Evolutionary conservation across 2,329 filamentous ascomycete genomes (phyloP).

Genomic region (Blastomyces parvus): DNA sequence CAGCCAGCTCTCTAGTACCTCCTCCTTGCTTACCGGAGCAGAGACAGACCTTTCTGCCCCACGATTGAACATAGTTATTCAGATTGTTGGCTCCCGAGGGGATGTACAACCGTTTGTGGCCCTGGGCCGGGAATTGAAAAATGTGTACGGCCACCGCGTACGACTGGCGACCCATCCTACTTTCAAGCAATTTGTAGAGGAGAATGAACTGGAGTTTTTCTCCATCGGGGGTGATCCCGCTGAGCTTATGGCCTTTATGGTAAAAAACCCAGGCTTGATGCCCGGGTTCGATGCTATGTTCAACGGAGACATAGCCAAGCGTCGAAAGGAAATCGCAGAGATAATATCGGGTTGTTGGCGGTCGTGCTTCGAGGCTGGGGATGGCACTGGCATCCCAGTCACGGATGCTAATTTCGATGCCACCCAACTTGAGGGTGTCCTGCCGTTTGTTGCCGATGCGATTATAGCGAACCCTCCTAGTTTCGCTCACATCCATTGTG

Average conservation of each 20-base stretch:
- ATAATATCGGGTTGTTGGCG: slow-evolving; percentile 82
- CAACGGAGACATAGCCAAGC: slow-evolving; percentile 65
- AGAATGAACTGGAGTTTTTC: slow-evolving; percentile 66
- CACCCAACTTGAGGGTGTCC: slow-evolving; percentile 35
- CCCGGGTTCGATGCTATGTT: slow-evolving; percentile 68
- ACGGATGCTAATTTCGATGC: slow-evolving; percentile 45
- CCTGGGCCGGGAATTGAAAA: slow-evolving; percentile 54
- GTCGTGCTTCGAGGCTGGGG: slow-evolving; percentile 69
- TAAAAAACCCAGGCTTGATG: slow-evolving; percentile 79
- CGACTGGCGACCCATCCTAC: slow-evolving; percentile 62
- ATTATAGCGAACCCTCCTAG: slow-evolving; percentile 78
- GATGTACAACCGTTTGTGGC: slow-evolving; percentile 70
- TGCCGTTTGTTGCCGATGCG: slow-evolving; percentile 75
- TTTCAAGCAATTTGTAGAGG: slow-evolving; percentile 59
- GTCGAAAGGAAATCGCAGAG: slow-evolving; percentile 63
- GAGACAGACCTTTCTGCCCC: slow-evolving; percentile 50
- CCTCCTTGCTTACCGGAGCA: slow-evolving; percentile 62
- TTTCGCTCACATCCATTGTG: slow-evolving; percentile 70
- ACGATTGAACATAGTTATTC: slow-evolving; percentile 60
- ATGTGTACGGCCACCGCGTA: slow-evolving; percentile 60
- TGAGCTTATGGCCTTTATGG: slow-evolving; percentile 81
- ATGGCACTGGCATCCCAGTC: slow-evolving; percentile 49
- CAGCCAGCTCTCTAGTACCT: slow-evolving; percentile 28
- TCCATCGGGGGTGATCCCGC: slow-evolving; percentile 66
- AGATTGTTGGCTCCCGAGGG: slow-evolving; percentile 64